A percentile compares a stretch with the other conserved stretches of the same genome.
These are phyloP conservation scores for Geotrichum candidum DNA, from an alignment of 1,139 yeast genomes.

Conservation along the genomic window DNA sequence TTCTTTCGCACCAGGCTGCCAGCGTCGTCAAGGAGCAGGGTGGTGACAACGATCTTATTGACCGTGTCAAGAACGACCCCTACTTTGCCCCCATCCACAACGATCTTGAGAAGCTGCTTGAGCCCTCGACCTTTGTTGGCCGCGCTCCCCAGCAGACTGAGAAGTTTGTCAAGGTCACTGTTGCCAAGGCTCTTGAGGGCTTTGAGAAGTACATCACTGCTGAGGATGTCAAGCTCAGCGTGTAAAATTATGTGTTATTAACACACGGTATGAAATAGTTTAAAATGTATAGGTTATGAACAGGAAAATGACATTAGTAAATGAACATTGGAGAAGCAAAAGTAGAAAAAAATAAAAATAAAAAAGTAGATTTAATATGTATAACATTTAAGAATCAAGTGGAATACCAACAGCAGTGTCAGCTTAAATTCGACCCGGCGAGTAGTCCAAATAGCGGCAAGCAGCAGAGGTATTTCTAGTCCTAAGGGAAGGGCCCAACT, in stretches of 20 bases:
- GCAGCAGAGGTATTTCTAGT: too few species aligned
- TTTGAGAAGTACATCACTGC: slow-evolving; percentile 49
- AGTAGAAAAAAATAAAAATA: background rate
- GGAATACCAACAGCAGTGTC: background rate
- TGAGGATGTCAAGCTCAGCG: slow-evolving; percentile 13
- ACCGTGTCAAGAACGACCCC: slow-evolving; percentile 69
- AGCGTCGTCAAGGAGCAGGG: slow-evolving; percentile 97
- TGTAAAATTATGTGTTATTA: background rate
- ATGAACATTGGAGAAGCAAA: background rate
- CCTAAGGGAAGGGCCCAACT: too few species aligned
- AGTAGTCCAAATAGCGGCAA: too few species aligned
- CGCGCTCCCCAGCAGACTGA: slow-evolving; percentile 98
- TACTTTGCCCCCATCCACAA: slow-evolving; percentile 88
- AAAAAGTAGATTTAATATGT: background rate
- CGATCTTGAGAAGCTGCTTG: slow-evolving; percentile 71
- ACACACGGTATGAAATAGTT: background rate
- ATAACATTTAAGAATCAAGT: background rate
- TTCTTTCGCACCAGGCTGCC: slow-evolving; percentile 93
- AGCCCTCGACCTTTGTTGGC: slow-evolving; percentile 93
- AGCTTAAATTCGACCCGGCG: too few species aligned
- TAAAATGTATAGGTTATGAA: background rate
- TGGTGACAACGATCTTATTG: slow-evolving; percentile 95
- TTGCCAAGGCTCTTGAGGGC: slow-evolving; percentile 73
- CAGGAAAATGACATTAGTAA: background rate
- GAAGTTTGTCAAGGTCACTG: slow-evolving; percentile 81